Evolutionary conservation across 108 stramenopile genomes (phyloP), one percentile per base, ranked within the genome.

Genomic region (Craspedostauros australis): DNA sequence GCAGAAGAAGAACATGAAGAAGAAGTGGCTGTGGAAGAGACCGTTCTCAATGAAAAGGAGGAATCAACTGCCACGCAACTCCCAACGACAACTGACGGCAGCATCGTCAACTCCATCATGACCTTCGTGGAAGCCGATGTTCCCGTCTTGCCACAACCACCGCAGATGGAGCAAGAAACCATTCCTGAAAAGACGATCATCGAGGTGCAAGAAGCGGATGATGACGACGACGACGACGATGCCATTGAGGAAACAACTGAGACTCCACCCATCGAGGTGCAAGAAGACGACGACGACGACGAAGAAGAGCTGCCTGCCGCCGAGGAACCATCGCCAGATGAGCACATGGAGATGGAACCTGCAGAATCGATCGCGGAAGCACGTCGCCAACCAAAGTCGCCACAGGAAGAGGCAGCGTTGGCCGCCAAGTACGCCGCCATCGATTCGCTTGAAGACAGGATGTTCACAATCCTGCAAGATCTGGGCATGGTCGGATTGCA

Each of bases 371-470:
- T 15, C 42, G 51, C 34, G 20, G 33, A n/a, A 7, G 33, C 14
- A 36, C n/a, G 32, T 20, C 40, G 52, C 24, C 54, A 69, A 40
- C 64, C 68, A 6, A 63, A 62, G 44, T 64, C 77, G 50, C 46
- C 56, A 23, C 61, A 70, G 52, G 68, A 76, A 54, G 72, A 74
- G 36, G 46, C 52, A 21, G 47, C 34, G 29, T 44, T 74, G 31
- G 60, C 65, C 3, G 72, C 54, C 25, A 80, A 72, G 55, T 82
- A 82, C 62, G 66, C 43, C 22, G 25, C 60, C 16, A 77, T 82
- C 39, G 72, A 57, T 7, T 64, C 61, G 31, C 28, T 76, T 22
- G 64, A 57, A 37, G 72, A 76, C 37, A 47, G 75, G 16, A 75
- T 75, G 8, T 80, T 51, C 52, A 43, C 50, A 23, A 75, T 82